These are phyloP conservation scores for Saccharomycopsis sp. DNA, from an alignment of 805 yeast genomes.

Conservation along the genomic window DNA sequence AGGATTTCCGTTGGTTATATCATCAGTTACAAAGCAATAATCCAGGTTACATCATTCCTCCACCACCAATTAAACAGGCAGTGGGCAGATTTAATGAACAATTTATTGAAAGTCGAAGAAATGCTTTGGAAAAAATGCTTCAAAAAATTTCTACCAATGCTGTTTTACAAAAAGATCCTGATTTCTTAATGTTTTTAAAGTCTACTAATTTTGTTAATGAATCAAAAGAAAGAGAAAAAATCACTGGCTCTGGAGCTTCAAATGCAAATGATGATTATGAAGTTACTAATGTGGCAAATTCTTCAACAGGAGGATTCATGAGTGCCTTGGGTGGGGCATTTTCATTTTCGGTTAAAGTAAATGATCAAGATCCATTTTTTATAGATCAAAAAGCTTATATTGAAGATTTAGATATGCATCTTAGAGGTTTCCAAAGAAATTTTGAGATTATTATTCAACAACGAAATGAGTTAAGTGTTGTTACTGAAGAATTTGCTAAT, in stretches of 20 bases:
- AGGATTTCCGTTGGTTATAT: conserved; percentile 91
- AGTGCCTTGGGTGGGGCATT: conserved; percentile 58
- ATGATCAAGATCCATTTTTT: conserved; percentile 75
- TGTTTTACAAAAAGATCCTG: conserved; percentile 56
- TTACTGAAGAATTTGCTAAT: conserved; percentile 57
- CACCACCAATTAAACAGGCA: conserved; percentile 92
- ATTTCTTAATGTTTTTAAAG: conserved; percentile 67
- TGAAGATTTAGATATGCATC: conserved; percentile 62
- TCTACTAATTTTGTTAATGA: conserved; percentile 60
- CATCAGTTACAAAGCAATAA: conserved; percentile 78
- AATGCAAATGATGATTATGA: conserved; percentile 28
- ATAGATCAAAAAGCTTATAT: conserved; percentile 56
- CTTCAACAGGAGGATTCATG: conserved; percentile 47
- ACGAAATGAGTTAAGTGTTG: conserved; percentile 58
- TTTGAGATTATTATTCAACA: conserved; percentile 67
- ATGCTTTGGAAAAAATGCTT: conserved; percentile 81
- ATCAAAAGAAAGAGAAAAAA: conserved; percentile 58
- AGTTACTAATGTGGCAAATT: conserved; percentile 23
- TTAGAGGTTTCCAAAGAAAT: conserved; percentile 57
- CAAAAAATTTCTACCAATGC: conserved; percentile 51
- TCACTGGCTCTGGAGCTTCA: conserved; percentile 43
- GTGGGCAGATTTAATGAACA: conserved; percentile 87
- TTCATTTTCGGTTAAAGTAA: conserved; percentile 48
- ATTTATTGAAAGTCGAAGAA: conserved; percentile 77
- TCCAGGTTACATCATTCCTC: conserved; percentile 87